These are phyloP conservation scores for Chamaecrista fasciculata DNA, from an alignment of 306 rosid species.

Conservation along the genomic window DNA sequence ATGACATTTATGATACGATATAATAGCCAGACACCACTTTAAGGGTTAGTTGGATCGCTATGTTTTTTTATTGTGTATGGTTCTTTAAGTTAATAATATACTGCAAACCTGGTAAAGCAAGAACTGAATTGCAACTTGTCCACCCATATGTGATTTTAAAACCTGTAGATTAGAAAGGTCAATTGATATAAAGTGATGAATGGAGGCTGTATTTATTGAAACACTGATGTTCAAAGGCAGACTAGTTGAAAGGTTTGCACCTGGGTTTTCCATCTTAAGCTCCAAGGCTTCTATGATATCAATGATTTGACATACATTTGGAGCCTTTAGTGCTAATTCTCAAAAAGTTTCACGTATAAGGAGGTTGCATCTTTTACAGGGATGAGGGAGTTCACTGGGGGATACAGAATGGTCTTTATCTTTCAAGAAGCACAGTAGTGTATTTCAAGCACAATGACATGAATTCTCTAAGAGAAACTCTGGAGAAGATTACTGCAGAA, in stretches of 20 bases:
- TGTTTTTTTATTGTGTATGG: neutral
- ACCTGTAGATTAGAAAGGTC: neutral
- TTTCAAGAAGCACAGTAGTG: constrained; percentile 87
- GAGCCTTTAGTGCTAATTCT: neutral
- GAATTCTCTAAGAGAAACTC: constrained; percentile 68
- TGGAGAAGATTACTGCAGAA: constrained; percentile 66
- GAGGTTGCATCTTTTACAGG: constrained; percentile 36
- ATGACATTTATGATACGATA: neutral
- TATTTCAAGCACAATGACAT: constrained; percentile 90
- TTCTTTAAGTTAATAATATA: neutral
- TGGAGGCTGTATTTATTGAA: neutral
- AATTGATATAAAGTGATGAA: neutral
- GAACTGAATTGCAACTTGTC: neutral
- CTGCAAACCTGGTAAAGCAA: neutral
- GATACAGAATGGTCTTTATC: constrained; percentile 89
- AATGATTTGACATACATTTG: neutral
- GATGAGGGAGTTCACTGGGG: constrained; percentile 99
- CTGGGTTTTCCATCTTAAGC: neutral
- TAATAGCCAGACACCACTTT: constrained; percentile 12
- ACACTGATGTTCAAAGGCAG: neutral
- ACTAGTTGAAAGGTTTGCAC: neutral
- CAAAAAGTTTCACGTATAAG: neutral
- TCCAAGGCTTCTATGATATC: neutral
- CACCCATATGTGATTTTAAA: constrained; percentile 13
- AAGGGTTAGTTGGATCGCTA: constrained; percentile 6